These are phyloP conservation scores for Sonneratia alba DNA, from an alignment of 345 rosid genomes.

Conservation along the genomic window DNA sequence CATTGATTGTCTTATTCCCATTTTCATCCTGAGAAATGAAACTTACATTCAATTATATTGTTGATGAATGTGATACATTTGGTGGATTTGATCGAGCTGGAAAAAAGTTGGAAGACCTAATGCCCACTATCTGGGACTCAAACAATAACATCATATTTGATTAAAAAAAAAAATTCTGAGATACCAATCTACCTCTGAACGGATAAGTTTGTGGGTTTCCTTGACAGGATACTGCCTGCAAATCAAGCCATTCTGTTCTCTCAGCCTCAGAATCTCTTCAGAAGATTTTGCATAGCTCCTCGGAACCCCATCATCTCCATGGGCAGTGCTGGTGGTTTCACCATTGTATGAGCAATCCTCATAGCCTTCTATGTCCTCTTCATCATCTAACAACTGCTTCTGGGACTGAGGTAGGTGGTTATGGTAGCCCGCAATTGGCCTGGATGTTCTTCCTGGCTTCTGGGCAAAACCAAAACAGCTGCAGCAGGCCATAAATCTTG, in stretches of 20 bases:
- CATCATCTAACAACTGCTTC: slow-evolving; percentile 42
- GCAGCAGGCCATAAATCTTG: slow-evolving; percentile 72
- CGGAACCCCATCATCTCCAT: slow-evolving; percentile 42
- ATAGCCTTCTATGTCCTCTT: slow-evolving; percentile 43
- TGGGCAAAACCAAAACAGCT: slow-evolving; percentile 69
- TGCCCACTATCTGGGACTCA: not conserved
- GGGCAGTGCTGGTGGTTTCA: slow-evolving; percentile 38
- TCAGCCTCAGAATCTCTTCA: slow-evolving; percentile 65
- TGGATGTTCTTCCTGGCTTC: slow-evolving; percentile 7
- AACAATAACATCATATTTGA: not conserved
- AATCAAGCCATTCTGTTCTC: slow-evolving; percentile 58
- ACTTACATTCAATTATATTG: not conserved
- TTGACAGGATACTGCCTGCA: slow-evolving; percentile 89
- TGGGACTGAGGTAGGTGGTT: slow-evolving; percentile 34
- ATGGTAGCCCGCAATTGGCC: slow-evolving; percentile 20
- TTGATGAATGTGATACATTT: not conserved
- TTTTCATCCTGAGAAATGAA: slow-evolving; percentile 61
- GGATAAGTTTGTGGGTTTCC: slow-evolving; percentile 70
- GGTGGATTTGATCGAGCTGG: not conserved
- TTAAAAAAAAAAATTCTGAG: not conserved
- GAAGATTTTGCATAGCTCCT: slow-evolving; percentile 40
- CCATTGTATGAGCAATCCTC: slow-evolving; percentile 45
- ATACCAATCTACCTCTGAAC: slow-evolving; percentile 56
- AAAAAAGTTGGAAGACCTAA: not conserved
- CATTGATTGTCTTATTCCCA: slow-evolving; percentile 83